Base-by-base conservation (phyloP, 257 asterid species). In the Dorcoceras hygrometricum region DNA sequence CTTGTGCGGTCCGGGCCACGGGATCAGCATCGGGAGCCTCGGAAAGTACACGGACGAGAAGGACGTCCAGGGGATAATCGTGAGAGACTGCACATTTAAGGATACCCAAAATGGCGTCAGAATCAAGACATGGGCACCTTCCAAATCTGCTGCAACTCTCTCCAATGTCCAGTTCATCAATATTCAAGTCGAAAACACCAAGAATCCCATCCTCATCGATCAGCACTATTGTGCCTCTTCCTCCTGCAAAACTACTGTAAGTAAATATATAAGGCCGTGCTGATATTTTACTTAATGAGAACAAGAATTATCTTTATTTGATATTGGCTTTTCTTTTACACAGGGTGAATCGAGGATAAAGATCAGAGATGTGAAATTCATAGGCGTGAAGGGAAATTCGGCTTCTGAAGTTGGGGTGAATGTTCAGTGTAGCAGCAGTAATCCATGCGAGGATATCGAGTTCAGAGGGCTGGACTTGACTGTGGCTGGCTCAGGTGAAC, bases 1-100 rank as follows among this genome's bases (percentile, higher is more conserved):
- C 1, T 8, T 14, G 1, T 87, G 95, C 24, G 95, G 95, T 4
- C 91, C 95, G 2, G 91, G 91, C 19, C 95, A 80, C 28, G 82
- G 85, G 22, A 72, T 76, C 11, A 75, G 84, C 73, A 72, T 72
- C 23, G 81, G 81, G 8, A 73, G 79, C 71, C 72, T 80, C 14
- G 90, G 95, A 0, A 71, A 29, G 34, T 61, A 60, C 62, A 23
- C 5, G 5, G 20, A 24, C 0, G 8, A 55, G 7, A 70, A 71
- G 50, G 23, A 56, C 5, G 78, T 73, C n/a, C 50, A n/a, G 7
- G 76, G 67, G 16, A 50, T 74, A 29, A 28, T 25, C 0, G 74
- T 71, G 5, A n/a, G 36, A 39, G 74, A 77, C 34, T 59, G 76
- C 63, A 80, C 69, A 1, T 77, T 80, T 53, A 55, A 5, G 0